Conservation (phyloP, 1,139 yeast species). For the Geotrichum cucujoidarum region DNA sequence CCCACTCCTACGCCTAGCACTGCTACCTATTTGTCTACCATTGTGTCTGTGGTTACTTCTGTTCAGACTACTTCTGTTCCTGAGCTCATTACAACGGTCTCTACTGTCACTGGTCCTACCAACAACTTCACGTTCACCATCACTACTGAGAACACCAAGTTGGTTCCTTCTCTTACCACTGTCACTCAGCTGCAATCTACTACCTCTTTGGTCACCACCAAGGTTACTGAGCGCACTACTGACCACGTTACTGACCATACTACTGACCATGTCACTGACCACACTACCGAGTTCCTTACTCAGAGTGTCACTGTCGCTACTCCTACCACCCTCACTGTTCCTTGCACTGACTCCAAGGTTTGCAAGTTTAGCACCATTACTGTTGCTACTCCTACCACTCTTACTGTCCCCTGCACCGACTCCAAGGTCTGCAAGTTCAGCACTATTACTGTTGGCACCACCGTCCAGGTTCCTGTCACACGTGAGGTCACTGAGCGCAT, state of each 20-base stretch:
- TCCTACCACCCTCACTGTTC: constrained; percentile 14
- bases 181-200: neutral
- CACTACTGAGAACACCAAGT: constrained; percentile 3
- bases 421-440: constrained; percentile 1
- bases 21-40: constrained; percentile 4
- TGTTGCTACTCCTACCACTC: neutral
- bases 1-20: constrained; percentile 8
- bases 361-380: constrained; percentile 6
- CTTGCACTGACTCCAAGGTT: constrained; percentile 10
- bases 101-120: constrained; percentile 12
- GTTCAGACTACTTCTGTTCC: constrained; percentile 10
- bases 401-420: constrained; percentile 8
- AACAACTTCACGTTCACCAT: constrained; percentile 5
- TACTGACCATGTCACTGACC: constrained; percentile 1
- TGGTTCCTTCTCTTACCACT: constrained; percentile 12
- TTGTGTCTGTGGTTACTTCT: constrained; percentile 3
- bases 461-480: neutral
- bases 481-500: neutral
- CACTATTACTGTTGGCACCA: constrained; percentile 8
- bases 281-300: neutral
- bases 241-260: constrained; percentile 1
- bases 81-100: constrained; percentile 7
- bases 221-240: constrained; percentile 1
- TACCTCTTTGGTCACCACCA: constrained; percentile 2
- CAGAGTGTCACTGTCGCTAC: constrained; percentile 2